Conservation (phyloP, 164 flowering plant genomes). For the Umbilicus rupestris region DNA sequence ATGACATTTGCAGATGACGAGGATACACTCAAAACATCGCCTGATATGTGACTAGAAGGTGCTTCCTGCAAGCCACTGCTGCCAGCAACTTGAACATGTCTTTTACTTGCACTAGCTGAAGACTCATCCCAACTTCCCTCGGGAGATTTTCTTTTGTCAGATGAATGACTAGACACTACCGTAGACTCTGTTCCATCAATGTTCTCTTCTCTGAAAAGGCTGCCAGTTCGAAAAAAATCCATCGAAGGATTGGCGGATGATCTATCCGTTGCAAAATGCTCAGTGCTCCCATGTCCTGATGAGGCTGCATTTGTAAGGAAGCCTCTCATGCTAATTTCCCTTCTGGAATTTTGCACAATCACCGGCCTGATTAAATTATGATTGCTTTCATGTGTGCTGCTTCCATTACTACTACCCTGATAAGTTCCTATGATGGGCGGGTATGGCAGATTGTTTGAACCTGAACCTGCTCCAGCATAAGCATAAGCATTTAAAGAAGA, state of each 20-base stretch:
- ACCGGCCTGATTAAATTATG: conserved; percentile 21
- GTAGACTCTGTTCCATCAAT: conserved; percentile 43
- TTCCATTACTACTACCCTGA: not conserved
- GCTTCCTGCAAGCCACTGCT: conserved; percentile 30
- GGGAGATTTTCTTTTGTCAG: conserved; percentile 63
- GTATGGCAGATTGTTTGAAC: conserved; percentile 26
- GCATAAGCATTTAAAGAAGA: conserved; percentile 19
- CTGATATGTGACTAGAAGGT: conserved; percentile 20
- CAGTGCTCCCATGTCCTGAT: conserved; percentile 19
- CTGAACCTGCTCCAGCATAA: conserved; percentile 25
- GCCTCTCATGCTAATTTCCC: conserved; percentile 20
- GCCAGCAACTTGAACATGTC: conserved; percentile 30
- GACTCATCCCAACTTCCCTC: conserved; percentile 56
- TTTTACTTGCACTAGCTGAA: conserved; percentile 38
- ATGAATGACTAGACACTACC: conserved; percentile 35
- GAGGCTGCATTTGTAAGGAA: conserved; percentile 23
- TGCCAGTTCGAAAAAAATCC: conserved; percentile 25
- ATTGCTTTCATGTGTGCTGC: conserved; percentile 11
- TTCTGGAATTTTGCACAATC: conserved; percentile 24
- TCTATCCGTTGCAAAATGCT: conserved; percentile 20
- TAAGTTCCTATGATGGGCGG: conserved; percentile 10
- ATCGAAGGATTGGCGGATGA: conserved; percentile 32
- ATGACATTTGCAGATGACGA: conserved; percentile 18
- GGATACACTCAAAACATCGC: conserved; percentile 22
- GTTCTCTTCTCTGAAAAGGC: conserved; percentile 29